Evolutionary conservation across 495 filamentous ascomycete species (phyloP).

Genomic region (Penicillium lagena): DNA sequence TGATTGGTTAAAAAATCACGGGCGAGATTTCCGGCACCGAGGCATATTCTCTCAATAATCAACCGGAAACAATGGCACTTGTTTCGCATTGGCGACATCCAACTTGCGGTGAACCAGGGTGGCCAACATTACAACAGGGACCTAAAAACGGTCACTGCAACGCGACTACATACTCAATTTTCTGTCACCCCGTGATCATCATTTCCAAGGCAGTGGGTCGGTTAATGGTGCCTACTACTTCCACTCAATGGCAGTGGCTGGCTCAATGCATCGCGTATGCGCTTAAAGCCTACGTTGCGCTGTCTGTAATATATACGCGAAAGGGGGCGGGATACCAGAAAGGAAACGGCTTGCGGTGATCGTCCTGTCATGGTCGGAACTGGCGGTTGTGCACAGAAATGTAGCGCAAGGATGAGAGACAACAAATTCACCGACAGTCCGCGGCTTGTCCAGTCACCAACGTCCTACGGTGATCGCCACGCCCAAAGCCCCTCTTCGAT

Average conservation of each 20-base stretch:
- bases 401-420: too few species aligned
- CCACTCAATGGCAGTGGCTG: not conserved
- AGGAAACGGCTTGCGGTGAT: slow-evolving; percentile 10
- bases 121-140: not conserved
- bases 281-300: too few species aligned
- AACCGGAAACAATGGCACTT: slow-evolving; percentile 11
- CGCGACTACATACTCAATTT: not conserved
- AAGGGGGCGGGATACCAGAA: not conserved
- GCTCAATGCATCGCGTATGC: too few species aligned
- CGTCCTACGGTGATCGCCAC: too few species aligned
- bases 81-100: slow-evolving; percentile 14
- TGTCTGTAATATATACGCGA: not conserved
- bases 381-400: too few species aligned
- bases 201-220: slow-evolving; percentile 10
- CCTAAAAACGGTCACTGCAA: too few species aligned
- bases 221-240: slow-evolving; percentile 10
- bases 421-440: slow-evolving; percentile 25
- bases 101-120: slow-evolving; percentile 6
- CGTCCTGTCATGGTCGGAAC: slow-evolving; percentile 7
- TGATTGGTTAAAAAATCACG: too few species aligned
- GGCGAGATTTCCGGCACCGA: slow-evolving; percentile 10
- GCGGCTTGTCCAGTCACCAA: slow-evolving; percentile 11
- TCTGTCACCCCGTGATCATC: slow-evolving; percentile 1
- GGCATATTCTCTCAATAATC: slow-evolving; percentile 3
- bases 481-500: too few species aligned